Base-by-base conservation (phyloP, 2,329 filamentous ascomycete species). In the Aaosphaeria arxii region DNA sequence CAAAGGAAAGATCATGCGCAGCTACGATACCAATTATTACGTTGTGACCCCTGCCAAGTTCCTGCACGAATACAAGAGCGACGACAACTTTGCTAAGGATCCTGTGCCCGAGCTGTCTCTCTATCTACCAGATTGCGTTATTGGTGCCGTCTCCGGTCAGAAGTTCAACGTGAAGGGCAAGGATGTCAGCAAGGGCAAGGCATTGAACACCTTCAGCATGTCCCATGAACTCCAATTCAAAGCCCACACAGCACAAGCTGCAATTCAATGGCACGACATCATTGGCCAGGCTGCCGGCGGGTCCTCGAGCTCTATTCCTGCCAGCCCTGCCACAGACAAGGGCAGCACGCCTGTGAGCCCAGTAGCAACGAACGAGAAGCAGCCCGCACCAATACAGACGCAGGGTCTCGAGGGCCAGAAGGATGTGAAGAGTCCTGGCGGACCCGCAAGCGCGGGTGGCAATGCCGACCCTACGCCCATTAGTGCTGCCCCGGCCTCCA, bases 141-240 rank as follows among this genome's bases (percentile, higher is more conserved):
- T 97, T 48, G 89, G 91, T 49, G 79, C 76, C 24, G 71, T 83
- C 30, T 84, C 79, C 56, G 91, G 88, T 46, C 82, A 86, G 51
- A 96, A 95, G 72, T 97, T 99, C 79, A 89, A 84, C 63, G 80
- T 99, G 70, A 96, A 96, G 77, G 94, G 94, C 70, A 97, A 97
- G 72, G 91, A 99, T 67, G 83, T 86, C 48, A 87, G 86, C 62
- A 88, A 88, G 66, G 77, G 80, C 51, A 88, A 87, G 54, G 74
- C 96, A 54, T 85, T 86, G 62, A 87, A 86, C 75, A 92, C 90
- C 66, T 82, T 96, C 56, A 83, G 87, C 42, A 89, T 91, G 56
- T 83, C 74, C 29, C 85, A 89, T 38, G 92, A 97, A 71, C 78
- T 95, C 35, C 75, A 80, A 30, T 96, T 96, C 83, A 95, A 95